Evolutionary conservation across 441 rosid species (phyloP), one percentile per base, ranked within the genome.

Genomic region (Francoa sonchifolia): DNA sequence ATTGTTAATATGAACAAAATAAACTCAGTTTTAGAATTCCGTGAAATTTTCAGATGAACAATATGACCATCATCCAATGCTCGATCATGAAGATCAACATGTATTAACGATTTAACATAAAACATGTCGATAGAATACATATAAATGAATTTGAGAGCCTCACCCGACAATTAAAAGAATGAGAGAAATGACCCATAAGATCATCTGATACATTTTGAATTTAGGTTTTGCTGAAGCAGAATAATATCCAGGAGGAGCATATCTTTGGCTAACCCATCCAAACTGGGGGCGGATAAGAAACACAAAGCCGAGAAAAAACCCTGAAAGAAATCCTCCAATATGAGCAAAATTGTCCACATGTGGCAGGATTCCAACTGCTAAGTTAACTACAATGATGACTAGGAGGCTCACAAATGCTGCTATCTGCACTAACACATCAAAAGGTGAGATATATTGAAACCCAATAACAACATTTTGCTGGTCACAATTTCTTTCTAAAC

Each of bases 321-420:
- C 94, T 0, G 96, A 47, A 37, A 49, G 61, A 67, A 86, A 82
- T 15, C 96, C 96, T 44, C 96, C 94, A 10, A 82, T 74, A 37
- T 86, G 96, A 33, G 90, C 90, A 59, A 86, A 86, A 67, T 82
- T 86, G 66, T 82, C 96, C 10, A 86, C 85, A 21, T 75, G 80
- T 0, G 96, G 96, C 31, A 86, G 78, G 39, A 79, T 70, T 58
- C 96, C 96, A 4, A 82, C 68, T 1, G 82, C 94, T 70, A 86
- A 68, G 62, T 86, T 86, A 31, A 82, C 58, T 15, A 54, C 72
- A 36, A 75, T 71, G 66, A 86, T 66, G 43, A 77, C 15, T 12
- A 79, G 17, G 26, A 86, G 90, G 42, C 77, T 79, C 32, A 72
- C 19, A 21, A 86, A 61, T 11, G 80, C 73, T 44, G 82, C 74